Conservation (phyloP, 495 filamentous ascomycete genomes). For the Penicillium argentinense region DNA sequence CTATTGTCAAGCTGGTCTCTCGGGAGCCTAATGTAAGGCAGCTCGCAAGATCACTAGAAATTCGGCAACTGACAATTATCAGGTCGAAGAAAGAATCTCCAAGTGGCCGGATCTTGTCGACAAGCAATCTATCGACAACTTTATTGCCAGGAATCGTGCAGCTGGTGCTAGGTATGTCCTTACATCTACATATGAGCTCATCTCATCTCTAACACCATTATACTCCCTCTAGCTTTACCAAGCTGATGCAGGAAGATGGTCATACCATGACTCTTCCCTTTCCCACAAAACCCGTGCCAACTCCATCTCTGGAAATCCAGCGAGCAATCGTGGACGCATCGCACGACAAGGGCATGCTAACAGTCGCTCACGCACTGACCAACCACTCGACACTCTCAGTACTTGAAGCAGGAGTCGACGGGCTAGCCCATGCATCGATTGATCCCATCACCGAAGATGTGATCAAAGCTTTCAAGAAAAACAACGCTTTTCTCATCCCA, state of each 20-base stretch:
- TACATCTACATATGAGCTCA: neutral
- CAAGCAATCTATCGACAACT: constrained; percentile 6
- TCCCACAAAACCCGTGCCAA: constrained; percentile 6
- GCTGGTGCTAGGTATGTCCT: constrained; percentile 8
- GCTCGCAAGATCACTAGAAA: neutral
- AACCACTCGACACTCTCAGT: constrained; percentile 14
- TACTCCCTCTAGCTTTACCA: constrained; percentile 1
- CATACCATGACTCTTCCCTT: constrained; percentile 11
- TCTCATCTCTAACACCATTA: neutral
- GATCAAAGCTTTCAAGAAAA: constrained; percentile 11
- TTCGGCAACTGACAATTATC: neutral
- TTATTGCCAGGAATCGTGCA: constrained; percentile 6
- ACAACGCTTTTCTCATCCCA: constrained; percentile 12
- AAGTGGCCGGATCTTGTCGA: constrained; percentile 10
- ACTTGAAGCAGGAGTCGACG: constrained; percentile 8
- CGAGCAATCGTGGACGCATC: constrained; percentile 8
- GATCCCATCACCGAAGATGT: constrained; percentile 9
- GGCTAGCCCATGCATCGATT: constrained; percentile 7
- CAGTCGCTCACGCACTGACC: constrained; percentile 8
- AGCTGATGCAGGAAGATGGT: constrained; percentile 17
- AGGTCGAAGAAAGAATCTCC: constrained; percentile 14
- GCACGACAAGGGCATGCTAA: constrained; percentile 6
- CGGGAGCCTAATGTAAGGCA: constrained; percentile 4
- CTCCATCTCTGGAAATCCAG: constrained; percentile 10
- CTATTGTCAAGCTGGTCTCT: constrained; percentile 11